Base-by-base conservation (phyloP, 352 stramenopile genomes). In the Phytophthora palmivora region DNA sequence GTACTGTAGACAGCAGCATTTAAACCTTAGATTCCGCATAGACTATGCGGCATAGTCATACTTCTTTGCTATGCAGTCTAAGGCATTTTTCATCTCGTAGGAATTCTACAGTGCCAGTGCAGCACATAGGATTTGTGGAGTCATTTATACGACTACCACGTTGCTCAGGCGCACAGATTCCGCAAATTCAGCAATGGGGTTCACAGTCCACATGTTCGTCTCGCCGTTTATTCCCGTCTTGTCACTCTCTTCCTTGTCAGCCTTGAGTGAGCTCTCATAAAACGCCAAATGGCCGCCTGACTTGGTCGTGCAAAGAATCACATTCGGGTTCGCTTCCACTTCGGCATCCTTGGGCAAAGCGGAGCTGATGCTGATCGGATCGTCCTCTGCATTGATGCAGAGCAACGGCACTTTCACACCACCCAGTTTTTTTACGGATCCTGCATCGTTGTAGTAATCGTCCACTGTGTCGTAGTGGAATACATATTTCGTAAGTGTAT, bases 231-330 rank as follows among this genome's bases (percentile, higher is more conserved):
- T 43, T 22, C 5, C 36, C 5, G 43, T 28, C 14, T 70, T 59
- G 34, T 26, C 47, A 12, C 46, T 39, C 33, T 54, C 50, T 38
- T 73, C 47, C 9, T 22, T 19, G 16, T 24, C 19, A 34, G 49
- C 42, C 18, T 67, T 60, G 18, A 66, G 38, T 12, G 44, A 77
- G 46, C 58, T 70, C 46, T 89, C 72, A 50, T 88, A 92, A 48
- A 92, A 94, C 0, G 66, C 81, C 46, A 94, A 68, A 62, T 92
- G 86, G 15, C 83, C 83, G 34, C 86, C 83, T 5, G 51, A 68
- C 24, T 86, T 78, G 24, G 86, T 94, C 28, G 80, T 73, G 24
- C 70, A 86, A 28, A 94, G 57, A 32, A 94, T 85, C 37, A 91
- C 64, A 18, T 88, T 79, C 4, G 72, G 57, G 50, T 89, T 94